phyloP scores from a whole-genome alignment of 2,329 filamentous ascomycete genomes.

The Herpotrichia juniperi region DNA sequence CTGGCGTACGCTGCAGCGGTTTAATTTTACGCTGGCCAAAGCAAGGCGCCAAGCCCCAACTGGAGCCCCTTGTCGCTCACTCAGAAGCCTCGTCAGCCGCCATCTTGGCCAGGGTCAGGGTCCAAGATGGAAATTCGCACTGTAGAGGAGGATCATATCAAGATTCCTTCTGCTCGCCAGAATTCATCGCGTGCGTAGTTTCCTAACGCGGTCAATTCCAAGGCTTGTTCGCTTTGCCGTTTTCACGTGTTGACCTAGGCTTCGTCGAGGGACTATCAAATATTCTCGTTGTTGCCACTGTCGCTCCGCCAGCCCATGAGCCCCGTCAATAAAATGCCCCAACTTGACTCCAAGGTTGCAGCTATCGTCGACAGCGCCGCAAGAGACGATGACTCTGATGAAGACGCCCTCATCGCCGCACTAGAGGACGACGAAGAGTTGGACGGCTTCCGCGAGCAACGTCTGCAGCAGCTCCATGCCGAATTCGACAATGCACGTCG shows the following conservation, averaged over 20 bases:
- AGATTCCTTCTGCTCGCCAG: neutral
- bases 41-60: conserved; percentile 29
- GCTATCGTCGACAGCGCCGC: conserved; percentile 53
- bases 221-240: neutral
- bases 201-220: neutral
- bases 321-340: conserved; percentile 44
- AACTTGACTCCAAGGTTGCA: conserved; percentile 59
- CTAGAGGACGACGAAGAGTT: conserved; percentile 63
- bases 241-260: neutral
- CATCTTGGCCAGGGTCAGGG: neutral
- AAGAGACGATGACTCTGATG: conserved; percentile 56
- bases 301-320: conserved; percentile 18
- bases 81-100: conserved; percentile 25
- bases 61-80: conserved; percentile 17
- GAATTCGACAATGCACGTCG: conserved; percentile 60
- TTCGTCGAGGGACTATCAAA: neutral
- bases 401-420: conserved; percentile 65
- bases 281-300: neutral
- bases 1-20: conserved; percentile 28
- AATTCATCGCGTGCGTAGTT: neutral
- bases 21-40: conserved; percentile 35
- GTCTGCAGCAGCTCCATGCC: conserved; percentile 63
- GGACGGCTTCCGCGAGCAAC: conserved; percentile 61
- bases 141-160: neutral
- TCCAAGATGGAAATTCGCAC: neutral